Evolutionary conservation across 2,329 filamentous ascomycete species (phyloP), one percentile per base, ranked within the genome.

Genomic region (Phoma sp.): DNA sequence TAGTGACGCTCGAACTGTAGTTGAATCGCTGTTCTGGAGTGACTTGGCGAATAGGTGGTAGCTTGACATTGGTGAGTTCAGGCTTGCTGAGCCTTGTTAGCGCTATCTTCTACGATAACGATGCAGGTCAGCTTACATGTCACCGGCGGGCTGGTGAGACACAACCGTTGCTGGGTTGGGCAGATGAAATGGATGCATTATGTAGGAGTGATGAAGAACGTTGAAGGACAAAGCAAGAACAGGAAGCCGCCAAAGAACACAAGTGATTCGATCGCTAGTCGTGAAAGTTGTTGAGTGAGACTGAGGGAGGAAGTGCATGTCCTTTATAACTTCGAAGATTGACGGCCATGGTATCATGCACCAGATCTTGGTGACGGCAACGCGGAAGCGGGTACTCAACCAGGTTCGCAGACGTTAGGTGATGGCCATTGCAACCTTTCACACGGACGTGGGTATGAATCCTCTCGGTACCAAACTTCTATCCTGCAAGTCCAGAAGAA

Each of bases 331-430:
- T 3, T 11, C 26, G 26, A 29, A 28, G 18, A 28, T 26, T 45
- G 39, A 29, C 38, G 26, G 42, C 26, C 32, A 40, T 47, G 15
- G 36, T 47, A 21, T 49, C 20, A 47, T 56, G 56, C 52, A 56
- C 28, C 40, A 47, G 11, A 42, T 33, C 36, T 51, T 39, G 43
- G 36, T 45, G 48, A 59, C 56, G 36, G 52, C 47, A 56, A 43
- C 52, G 56, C 52, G 56, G 52, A 56, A 42, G 56, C 56, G 56
- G 56, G 56, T 39, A 25, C 25, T 45, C 17, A 33, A 45, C 52
- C 29, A 53, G 53, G 47, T 45, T 28, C 36, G 21, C 17, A 33
- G 29, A 45, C 51, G 39, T 54, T 40, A 39, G 47, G n/a, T 43
- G 51, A 30, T 54, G 34, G 45, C 7, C 51, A 49, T 54, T 54